Evolutionary conservation across 2,329 filamentous ascomycete species (phyloP).

Genomic region (Fragosphaeria purpurea): DNA sequence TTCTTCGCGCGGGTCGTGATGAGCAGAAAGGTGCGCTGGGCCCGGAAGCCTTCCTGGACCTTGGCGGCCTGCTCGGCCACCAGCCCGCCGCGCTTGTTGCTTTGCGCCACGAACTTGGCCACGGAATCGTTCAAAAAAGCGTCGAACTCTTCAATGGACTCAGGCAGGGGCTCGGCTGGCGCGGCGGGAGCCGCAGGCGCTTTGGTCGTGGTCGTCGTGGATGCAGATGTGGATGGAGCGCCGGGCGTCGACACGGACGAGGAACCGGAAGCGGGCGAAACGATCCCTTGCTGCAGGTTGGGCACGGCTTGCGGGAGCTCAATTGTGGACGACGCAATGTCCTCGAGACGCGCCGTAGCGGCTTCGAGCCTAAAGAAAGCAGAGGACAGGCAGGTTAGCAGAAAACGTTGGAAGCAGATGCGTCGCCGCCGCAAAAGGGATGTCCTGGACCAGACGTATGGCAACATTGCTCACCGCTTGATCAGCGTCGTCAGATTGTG

Average conservation of each 20-base stretch:
- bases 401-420: not conserved
- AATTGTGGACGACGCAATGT: constrained; percentile 73
- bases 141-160: constrained; percentile 82
- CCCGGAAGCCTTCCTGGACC: constrained; percentile 59
- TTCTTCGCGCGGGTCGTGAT: constrained; percentile 88
- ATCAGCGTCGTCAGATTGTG: constrained; percentile 95
- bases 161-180: constrained; percentile 52
- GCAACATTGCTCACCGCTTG: constrained; percentile 64
- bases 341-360: constrained; percentile 89
- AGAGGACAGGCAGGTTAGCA: constrained; percentile 32
- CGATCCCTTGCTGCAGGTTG: constrained; percentile 30
- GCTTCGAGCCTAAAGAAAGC: constrained; percentile 70
- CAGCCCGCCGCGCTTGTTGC: constrained; percentile 65
- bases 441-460: not conserved
- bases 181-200: constrained; percentile 31
- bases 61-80: constrained; percentile 64
- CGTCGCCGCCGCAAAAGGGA: not conserved
- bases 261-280: constrained; percentile 21
- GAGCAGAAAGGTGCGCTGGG: constrained; percentile 78
- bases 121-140: constrained; percentile 63
- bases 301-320: constrained; percentile 46
- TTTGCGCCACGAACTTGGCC: constrained; percentile 66
- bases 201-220: constrained; percentile 26
- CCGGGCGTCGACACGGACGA: constrained; percentile 22
- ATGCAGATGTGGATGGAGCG: constrained; percentile 16